Conservation (phyloP, 1,284 basidiomycete genomes). For the Singerocomus inundabilis region DNA sequence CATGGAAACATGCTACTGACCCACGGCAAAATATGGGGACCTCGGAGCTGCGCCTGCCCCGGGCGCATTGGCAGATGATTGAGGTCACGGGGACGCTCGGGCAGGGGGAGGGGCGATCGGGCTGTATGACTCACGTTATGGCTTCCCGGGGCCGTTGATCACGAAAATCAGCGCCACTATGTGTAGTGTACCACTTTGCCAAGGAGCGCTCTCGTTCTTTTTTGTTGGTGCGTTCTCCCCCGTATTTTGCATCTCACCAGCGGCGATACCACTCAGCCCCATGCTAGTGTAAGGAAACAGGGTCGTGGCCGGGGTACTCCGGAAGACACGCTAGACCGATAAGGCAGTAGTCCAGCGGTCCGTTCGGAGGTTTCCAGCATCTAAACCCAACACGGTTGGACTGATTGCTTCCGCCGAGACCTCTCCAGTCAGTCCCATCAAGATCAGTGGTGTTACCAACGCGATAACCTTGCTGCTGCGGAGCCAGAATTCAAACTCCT, state of each 20-base stretch:
- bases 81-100: slow-evolving; percentile 18
- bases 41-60: slow-evolving; percentile 37
- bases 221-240: slow-evolving; percentile 35
- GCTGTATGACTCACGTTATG: slow-evolving; percentile 26
- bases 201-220: slow-evolving; percentile 49
- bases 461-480: slow-evolving; percentile 39
- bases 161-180: slow-evolving; percentile 44
- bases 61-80: slow-evolving; percentile 12
- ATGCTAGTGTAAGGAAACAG: slow-evolving; percentile 52
- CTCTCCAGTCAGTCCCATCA: slow-evolving; percentile 35
- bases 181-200: slow-evolving; percentile 60
- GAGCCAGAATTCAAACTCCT: slow-evolving; percentile 40
- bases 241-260: slow-evolving; percentile 40
- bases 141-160: slow-evolving; percentile 48
- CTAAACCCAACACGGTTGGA: slow-evolving; percentile 27
- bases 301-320: slow-evolving; percentile 28
- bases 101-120: slow-evolving; percentile 21
- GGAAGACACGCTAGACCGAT: slow-evolving; percentile 27
- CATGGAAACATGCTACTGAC: slow-evolving; percentile 13
- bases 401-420: slow-evolving; percentile 23
- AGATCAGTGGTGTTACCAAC: slow-evolving; percentile 35
- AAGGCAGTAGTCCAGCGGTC: slow-evolving; percentile 19
- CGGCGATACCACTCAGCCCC: slow-evolving; percentile 54
- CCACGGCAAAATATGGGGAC: slow-evolving; percentile 58
- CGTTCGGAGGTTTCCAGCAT: slow-evolving; percentile 21